Evolutionary conservation across 192 early-diverging fungal genomes (phyloP), one percentile per base, ranked within the genome.

Genomic region (Backusella liffmaniae): DNA sequence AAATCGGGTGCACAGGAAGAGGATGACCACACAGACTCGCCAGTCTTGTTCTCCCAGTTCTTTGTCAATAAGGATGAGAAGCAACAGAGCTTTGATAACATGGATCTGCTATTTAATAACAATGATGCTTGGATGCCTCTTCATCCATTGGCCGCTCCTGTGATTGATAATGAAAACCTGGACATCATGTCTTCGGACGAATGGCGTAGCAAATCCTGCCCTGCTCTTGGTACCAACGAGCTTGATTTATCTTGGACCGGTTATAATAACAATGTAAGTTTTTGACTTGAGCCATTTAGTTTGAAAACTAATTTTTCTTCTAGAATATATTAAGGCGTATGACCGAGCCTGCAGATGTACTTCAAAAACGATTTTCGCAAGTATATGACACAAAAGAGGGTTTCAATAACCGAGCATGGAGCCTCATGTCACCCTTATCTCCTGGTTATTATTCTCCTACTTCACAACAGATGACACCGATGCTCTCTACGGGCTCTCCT

Each of bases 41-140:
- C 67, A 7, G 56, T 44, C 12, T 29, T 73, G 3, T 73, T 73
- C 37, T 73, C 72, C 5, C 72, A 73, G 36, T 73, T 73, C 72
- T 73, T 73, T 73, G 35, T 36, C n/a, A 73, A 73, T 41, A 30
- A 68, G 35, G 10, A 39, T 5, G 34, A 69, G 8, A 39, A 23
- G 32, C n/a, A 66, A n/a, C 34, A 4, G 16, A 35, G 65, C 65
- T 66, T 29, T 35, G 15, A 26, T 35, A 67, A 35, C 18, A 32
- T 67, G 66, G 34, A 69, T 69, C 16, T 23, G 21, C 35, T 23
- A n/a, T 23, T 41, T 8, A 69, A 69, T 21, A 69, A 26, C 21
- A 35, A 3, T n/a, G n/a, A 23, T 69, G 8, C 37, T 29, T 69
- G 67, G 67, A 39, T 69, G 21, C 37, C 67, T 26, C 26, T 69